Percentiles rank a stretch among this genome's conserved stretches.
phyloP scores from a whole-genome alignment of 192 early-diverging fungal species.

The Umbelopsis ramanniana region DNA sequence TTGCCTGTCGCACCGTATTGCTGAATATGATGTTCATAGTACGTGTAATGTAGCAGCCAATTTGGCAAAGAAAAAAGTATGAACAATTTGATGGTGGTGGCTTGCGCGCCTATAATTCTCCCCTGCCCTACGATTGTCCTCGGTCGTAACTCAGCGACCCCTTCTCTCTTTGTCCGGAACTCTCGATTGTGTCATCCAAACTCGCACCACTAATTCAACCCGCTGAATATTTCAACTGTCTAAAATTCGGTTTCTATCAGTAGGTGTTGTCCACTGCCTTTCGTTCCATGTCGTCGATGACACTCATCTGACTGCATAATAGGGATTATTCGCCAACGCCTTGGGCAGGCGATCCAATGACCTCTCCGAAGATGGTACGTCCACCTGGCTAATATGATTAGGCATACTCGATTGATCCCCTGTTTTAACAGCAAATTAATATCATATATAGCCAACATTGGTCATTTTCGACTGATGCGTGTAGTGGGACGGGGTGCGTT shows the following conservation, averaged over 20 bases:
- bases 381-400: background rate
- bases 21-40: no score
- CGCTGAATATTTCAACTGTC: background rate
- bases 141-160: conserved; percentile 15
- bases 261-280: background rate
- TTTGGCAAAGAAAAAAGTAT: no score
- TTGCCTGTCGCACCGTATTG: no score
- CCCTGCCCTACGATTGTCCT: conserved; percentile 18
- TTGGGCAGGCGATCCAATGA: conserved; percentile 44
- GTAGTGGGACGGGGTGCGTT: conserved; percentile 86
- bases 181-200: background rate
- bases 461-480: conserved; percentile 80
- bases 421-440: background rate
- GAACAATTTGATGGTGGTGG: background rate
- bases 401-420: background rate
- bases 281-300: background rate
- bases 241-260: conserved; percentile 19
- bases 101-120: background rate
- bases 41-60: no score
- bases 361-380: conserved; percentile 61
- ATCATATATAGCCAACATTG: conserved; percentile 63
- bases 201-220: background rate
- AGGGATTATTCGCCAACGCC: conserved; percentile 1
- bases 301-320: background rate
- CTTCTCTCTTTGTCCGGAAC: background rate